A percentile compares a stretch with the other conserved stretches of the same genome.
Conservation (phyloP, 169 alveolate species). For the Plasmodium yoelii region DNA sequence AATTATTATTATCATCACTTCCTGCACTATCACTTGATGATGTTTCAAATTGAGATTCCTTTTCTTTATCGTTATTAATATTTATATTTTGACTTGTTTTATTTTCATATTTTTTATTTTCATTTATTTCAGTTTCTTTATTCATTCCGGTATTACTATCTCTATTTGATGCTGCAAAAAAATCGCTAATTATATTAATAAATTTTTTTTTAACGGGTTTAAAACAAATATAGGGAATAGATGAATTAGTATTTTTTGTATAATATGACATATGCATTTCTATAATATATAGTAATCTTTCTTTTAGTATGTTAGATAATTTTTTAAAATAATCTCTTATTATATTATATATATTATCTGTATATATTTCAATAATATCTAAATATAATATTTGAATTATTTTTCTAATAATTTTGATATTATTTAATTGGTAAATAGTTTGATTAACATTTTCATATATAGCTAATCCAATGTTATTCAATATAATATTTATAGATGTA, state of each 20-base stretch:
- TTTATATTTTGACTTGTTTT: not conserved
- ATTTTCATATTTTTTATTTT: not conserved
- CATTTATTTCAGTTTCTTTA: not conserved
- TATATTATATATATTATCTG: constrained; percentile 31
- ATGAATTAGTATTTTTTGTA: constrained; percentile 29
- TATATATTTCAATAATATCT: constrained; percentile 66
- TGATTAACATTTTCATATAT: constrained; percentile 42
- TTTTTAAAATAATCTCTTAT: constrained; percentile 61
- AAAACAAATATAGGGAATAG: constrained; percentile 65
- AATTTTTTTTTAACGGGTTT: constrained; percentile 66
- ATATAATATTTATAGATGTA: constrained; percentile 37
- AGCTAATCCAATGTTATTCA: constrained; percentile 54
- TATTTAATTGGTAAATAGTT: constrained; percentile 45
- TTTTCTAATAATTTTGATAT: constrained; percentile 65
- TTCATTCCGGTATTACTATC: not conserved
- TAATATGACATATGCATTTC: constrained; percentile 73
- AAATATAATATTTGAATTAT: constrained; percentile 61
- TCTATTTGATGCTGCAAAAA: not conserved
- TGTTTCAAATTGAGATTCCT: not conserved
- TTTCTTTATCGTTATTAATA: not conserved
- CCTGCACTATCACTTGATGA: constrained; percentile 52
- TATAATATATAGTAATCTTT: constrained; percentile 42
- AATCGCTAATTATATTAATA: constrained; percentile 40
- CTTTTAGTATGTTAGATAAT: constrained; percentile 36
- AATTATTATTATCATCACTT: constrained; percentile 24